Percentiles rank a stretch among this genome's conserved stretches.
Conservation (phyloP, 2,329 filamentous ascomycete genomes). For the Zasmidium citrigriseum region DNA sequence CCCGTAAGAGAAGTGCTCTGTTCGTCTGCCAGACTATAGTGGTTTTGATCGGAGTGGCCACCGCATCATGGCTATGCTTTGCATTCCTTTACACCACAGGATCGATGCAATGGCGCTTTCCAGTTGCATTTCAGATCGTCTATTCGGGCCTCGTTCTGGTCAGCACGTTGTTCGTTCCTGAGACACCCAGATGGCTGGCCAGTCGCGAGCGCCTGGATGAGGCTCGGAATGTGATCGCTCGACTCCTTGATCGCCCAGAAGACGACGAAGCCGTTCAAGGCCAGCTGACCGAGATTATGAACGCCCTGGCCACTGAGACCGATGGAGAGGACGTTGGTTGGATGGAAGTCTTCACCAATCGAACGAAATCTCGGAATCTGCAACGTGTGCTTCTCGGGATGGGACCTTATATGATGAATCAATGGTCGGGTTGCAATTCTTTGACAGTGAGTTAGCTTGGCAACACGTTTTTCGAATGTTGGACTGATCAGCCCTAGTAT, state of each 20-base stretch:
- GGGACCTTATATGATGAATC: too few species aligned
- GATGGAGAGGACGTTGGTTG: not conserved
- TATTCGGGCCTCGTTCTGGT: constrained; percentile 22
- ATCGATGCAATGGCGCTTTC: constrained; percentile 42
- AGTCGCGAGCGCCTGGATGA: constrained; percentile 18
- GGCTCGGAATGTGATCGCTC: constrained; percentile 14
- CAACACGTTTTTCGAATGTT: not conserved
- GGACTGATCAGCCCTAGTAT: constrained; percentile 30
- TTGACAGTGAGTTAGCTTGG: too few species aligned
- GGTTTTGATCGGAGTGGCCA: constrained; percentile 40
- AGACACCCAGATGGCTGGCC: constrained; percentile 24
- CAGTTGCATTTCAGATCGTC: constrained; percentile 33
- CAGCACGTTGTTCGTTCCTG: constrained; percentile 35
- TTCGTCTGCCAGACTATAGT: not conserved
- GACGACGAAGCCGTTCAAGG: not conserved
- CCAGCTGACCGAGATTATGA: not conserved
- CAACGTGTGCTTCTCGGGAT: too few species aligned
- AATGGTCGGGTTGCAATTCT: too few species aligned
- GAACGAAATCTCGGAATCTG: too few species aligned
- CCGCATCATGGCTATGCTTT: constrained; percentile 49
- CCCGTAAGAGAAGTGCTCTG: not conserved
- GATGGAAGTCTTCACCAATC: not conserved
- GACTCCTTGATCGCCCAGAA: not conserved
- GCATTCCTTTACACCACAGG: constrained; percentile 40
- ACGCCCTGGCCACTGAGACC: not conserved